phyloP scores from a whole-genome alignment of 2,329 filamentous ascomycete genomes.

The Alternaria consortialis region DNA sequence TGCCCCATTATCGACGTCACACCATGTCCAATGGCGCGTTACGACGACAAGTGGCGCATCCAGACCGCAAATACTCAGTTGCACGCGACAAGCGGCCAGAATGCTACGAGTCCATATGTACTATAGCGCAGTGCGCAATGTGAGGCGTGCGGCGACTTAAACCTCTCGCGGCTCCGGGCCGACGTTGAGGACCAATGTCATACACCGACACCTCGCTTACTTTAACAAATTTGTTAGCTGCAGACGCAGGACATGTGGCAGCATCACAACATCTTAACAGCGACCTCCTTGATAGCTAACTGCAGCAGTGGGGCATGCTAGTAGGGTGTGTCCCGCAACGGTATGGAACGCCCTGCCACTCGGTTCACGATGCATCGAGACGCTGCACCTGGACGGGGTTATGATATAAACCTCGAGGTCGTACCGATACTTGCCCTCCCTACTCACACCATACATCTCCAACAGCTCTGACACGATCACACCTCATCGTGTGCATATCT shows the following conservation, averaged over 20 bases:
- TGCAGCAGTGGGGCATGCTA: conserved; percentile 47
- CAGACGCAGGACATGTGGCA: conserved; percentile 53
- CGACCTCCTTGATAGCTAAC: conserved; percentile 48
- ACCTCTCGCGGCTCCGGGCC: conserved; percentile 42
- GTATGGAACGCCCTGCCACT: conserved; percentile 43
- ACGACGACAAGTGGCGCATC: conserved; percentile 37
- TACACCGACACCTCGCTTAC: conserved; percentile 37
- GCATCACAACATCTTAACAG: conserved; percentile 45
- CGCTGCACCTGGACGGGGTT: conserved; percentile 31
- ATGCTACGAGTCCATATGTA: conserved; percentile 25
- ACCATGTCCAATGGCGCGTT: conserved; percentile 34
- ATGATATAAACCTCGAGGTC: conserved; percentile 46
- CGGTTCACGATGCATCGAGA: conserved; percentile 35
- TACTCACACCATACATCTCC: conserved; percentile 22
- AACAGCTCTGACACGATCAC: conserved; percentile 17
- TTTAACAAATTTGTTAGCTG: conserved; percentile 45
- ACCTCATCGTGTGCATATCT: conserved; percentile 23
- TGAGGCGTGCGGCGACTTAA: conserved; percentile 43
- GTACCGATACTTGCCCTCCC: conserved; percentile 29
- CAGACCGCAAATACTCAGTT: conserved; percentile 37
- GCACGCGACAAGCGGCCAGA: conserved; percentile 33
- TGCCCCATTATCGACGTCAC: conserved; percentile 29
- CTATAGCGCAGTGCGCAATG: conserved; percentile 28
- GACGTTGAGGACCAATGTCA: conserved; percentile 41
- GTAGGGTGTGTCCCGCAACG: conserved; percentile 42